Evolutionary conservation across 306 rosid species (phyloP).

Genomic region (Cyamopsis tetragonoloba): DNA sequence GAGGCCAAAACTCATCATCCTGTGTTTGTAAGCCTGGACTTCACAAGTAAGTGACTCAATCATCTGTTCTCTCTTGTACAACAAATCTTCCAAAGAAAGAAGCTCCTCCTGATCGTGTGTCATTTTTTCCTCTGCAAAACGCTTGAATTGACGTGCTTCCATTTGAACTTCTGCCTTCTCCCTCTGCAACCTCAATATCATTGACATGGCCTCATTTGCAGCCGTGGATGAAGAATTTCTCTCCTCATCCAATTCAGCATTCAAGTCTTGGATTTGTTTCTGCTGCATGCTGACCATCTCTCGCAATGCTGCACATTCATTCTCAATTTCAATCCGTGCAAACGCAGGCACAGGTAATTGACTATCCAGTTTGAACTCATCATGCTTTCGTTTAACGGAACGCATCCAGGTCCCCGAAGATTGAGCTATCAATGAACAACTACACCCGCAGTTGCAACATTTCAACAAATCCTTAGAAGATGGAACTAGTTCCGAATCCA

Average conservation of each 20-base stretch:
- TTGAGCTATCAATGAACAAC: constrained; percentile 45
- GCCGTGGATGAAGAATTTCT: constrained; percentile 90
- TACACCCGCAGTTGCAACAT: constrained; percentile 65
- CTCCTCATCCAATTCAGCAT: constrained; percentile 88
- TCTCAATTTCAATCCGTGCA: constrained; percentile 63
- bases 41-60: constrained; percentile 93
- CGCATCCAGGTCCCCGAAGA: constrained; percentile 70
- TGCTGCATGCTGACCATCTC: constrained; percentile 79
- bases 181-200: constrained; percentile 96
- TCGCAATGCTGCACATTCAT: constrained; percentile 76
- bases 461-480: constrained; percentile 51
- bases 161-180: constrained; percentile 98
- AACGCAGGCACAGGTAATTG: constrained; percentile 46
- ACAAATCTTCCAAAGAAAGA: constrained; percentile 67
- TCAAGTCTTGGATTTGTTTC: constrained; percentile 63
- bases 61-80: constrained; percentile 86
- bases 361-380: constrained; percentile 52
- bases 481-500: constrained; percentile 56
- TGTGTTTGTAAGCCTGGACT: constrained; percentile 84
- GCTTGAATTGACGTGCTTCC: constrained; percentile 96
- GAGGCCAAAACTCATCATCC: constrained; percentile 90
- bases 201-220: constrained; percentile 97
- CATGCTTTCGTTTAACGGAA: constrained; percentile 74
- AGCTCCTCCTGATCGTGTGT: constrained; percentile 81
- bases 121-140: constrained; percentile 90